phyloP scores from a whole-genome alignment of 1,139 yeast genomes.

The Magnusiomyces magnusii region DNA sequence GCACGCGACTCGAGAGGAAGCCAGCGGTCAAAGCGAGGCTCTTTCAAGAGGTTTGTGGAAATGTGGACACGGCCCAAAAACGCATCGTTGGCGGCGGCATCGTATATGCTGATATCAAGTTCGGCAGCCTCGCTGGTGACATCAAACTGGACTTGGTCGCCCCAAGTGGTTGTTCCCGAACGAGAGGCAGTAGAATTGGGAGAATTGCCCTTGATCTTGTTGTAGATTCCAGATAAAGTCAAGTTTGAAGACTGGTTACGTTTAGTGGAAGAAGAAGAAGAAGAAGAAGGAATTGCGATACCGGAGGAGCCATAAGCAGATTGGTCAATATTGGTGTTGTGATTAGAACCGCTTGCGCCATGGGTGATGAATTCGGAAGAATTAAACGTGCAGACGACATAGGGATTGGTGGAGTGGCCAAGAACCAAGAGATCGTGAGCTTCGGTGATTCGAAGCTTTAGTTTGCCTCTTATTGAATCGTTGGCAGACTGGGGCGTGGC shows the following conservation, averaged over 20 bases:
- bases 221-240: neutral
- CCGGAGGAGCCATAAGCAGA: conserved; percentile 20
- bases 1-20: conserved; percentile 63
- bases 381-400: conserved; percentile 90
- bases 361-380: conserved; percentile 81
- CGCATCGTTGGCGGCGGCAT: conserved; percentile 69
- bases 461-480: conserved; percentile 46
- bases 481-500: conserved; percentile 16
- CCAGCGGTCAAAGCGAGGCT: conserved; percentile 53
- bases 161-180: conserved; percentile 62
- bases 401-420: conserved; percentile 57
- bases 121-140: conserved; percentile 68
- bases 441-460: conserved; percentile 71
- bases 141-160: conserved; percentile 86
- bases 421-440: conserved; percentile 60
- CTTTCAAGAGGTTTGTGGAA: conserved; percentile 52
- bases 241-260: conserved; percentile 10
- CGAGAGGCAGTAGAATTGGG: conserved; percentile 13
- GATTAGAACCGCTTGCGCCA: conserved; percentile 37
- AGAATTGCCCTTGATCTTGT: conserved; percentile 9
- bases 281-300: conserved; percentile 37
- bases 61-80: conserved; percentile 80
- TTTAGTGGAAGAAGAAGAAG: conserved; percentile 20
- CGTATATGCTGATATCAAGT: conserved; percentile 82
- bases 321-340: neutral